These are phyloP conservation scores for Tetrahymena elliotti DNA, from an alignment of 73 alveolate species.

Conservation along the genomic window DNA sequence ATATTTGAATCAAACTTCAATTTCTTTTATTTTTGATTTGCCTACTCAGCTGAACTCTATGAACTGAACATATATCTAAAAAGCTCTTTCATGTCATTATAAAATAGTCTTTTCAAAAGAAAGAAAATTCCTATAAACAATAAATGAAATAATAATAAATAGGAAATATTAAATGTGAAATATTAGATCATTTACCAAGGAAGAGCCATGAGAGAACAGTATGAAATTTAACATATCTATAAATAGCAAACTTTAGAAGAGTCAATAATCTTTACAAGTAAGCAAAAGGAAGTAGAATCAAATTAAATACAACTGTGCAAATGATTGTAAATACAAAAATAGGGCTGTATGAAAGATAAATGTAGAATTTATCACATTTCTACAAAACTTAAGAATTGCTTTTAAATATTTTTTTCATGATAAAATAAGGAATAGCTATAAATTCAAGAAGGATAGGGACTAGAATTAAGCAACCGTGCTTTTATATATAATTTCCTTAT, in stretches of 20 bases:
- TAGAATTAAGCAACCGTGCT: background rate
- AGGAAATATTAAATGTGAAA: background rate
- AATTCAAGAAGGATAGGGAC: background rate
- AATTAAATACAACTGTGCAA: background rate
- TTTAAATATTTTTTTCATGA: background rate
- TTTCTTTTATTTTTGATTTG: background rate
- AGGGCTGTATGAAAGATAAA: background rate
- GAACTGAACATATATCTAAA: background rate
- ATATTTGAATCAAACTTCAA: background rate
- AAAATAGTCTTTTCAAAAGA: background rate
- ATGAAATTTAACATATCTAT: background rate
- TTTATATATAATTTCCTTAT: background rate
- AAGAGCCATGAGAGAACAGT: background rate
- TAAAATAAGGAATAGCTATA: background rate
- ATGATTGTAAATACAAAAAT: background rate
- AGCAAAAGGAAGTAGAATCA: background rate
- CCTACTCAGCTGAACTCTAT: background rate
- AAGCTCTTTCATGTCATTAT: background rate
- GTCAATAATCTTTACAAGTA: background rate
- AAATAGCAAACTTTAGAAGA: background rate
- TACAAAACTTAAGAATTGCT: background rate
- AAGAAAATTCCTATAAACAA: background rate
- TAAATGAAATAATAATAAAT: background rate
- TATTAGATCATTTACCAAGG: background rate
- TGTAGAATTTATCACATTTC: background rate